Conservation (phyloP, 2,329 filamentous ascomycete species). For the Chaetomium strumarium region DNA sequence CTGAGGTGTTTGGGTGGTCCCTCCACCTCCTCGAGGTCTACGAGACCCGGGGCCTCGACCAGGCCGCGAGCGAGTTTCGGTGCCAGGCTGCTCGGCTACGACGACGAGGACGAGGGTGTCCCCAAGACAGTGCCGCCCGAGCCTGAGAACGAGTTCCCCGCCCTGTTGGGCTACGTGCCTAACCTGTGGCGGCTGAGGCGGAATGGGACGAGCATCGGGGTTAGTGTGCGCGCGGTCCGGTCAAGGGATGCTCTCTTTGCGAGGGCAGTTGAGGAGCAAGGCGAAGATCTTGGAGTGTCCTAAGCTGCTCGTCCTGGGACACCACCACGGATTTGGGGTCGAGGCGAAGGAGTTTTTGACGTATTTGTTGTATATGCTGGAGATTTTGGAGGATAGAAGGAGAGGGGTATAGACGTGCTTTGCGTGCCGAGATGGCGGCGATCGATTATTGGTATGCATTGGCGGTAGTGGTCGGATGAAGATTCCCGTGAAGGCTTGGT, state of each 20-base stretch:
- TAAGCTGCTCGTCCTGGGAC: conserved; percentile 25
- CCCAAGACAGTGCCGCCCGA: conserved; percentile 19
- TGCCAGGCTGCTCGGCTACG: conserved; percentile 25
- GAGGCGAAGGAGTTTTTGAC: conserved; percentile 28
- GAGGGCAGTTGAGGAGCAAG: conserved; percentile 25
- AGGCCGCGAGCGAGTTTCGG: conserved; percentile 19
- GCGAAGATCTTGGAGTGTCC: conserved; percentile 28
- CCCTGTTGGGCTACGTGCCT: conserved; percentile 22
- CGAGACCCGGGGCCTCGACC: conserved; percentile 21
- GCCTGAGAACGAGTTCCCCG: conserved; percentile 26
- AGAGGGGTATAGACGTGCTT: too few species aligned
- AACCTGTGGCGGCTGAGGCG: conserved; percentile 25
- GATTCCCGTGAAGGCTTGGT: too few species aligned
- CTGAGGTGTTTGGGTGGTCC: conserved; percentile 23
- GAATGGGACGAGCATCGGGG: conserved; percentile 25
- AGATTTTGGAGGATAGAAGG: too few species aligned
- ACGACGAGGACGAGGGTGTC: conserved; percentile 26
- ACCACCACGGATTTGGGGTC: conserved; percentile 30
- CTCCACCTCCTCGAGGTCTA: conserved; percentile 22
- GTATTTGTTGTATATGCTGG: conserved; percentile 20
- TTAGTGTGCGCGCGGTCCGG: conserved; percentile 26
- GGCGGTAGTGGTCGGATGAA: too few species aligned
- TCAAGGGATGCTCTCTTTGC: conserved; percentile 29
- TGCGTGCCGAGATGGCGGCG: too few species aligned
- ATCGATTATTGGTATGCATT: too few species aligned